phyloP scores from a whole-genome alignment of 345 rosid species.

The Arabidopsis thaliana region TAIR10.1 NC_003075.7:7132501-7133000 shows the following conservation, averaged over 20 bases:
- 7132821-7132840: slow-evolving; percentile 58
- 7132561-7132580: slow-evolving; percentile 82
- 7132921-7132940: slow-evolving; percentile 54
- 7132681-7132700: slow-evolving; percentile 70
- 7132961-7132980: slow-evolving; percentile 30
- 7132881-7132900: slow-evolving; percentile 73
- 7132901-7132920: slow-evolving; percentile 57
- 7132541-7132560: slow-evolving; percentile 81
- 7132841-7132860: slow-evolving; percentile 61
- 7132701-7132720: slow-evolving; percentile 58
- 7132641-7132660: slow-evolving; percentile 72
- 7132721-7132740: slow-evolving; percentile 53
- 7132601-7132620: slow-evolving; percentile 76
- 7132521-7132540: slow-evolving; percentile 81
- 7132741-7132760: slow-evolving; percentile 75
- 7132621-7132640: slow-evolving; percentile 82
- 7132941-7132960: background rate
- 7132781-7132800: slow-evolving; percentile 82
- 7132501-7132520: slow-evolving; percentile 87
- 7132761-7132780: slow-evolving; percentile 89
- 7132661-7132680: slow-evolving; percentile 85
- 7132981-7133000: slow-evolving; percentile 21
- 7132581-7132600: slow-evolving; percentile 85
- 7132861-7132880: slow-evolving; percentile 55
- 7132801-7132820: slow-evolving; percentile 89